phyloP scores from a whole-genome alignment of 176 grass and related monocot genomes.

The Areca catechu region DNA sequence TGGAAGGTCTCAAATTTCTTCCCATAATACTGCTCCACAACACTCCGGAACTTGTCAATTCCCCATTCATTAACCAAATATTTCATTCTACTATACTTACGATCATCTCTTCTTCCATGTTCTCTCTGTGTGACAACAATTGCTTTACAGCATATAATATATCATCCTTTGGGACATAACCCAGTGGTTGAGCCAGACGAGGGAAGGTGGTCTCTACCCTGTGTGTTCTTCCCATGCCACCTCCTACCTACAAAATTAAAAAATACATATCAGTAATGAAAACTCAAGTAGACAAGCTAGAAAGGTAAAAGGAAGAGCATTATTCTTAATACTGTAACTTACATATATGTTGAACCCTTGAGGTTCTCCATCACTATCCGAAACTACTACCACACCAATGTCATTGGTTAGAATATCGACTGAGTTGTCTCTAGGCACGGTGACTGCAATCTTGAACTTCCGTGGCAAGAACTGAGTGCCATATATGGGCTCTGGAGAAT shows the following conservation, averaged over 20 bases:
- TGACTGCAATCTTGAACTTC: slow-evolving; percentile 97
- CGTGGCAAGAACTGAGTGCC: slow-evolving; percentile 92
- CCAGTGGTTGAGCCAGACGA: slow-evolving; percentile 67
- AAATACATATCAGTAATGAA: no score
- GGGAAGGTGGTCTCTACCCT: slow-evolving; percentile 87
- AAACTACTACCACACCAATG: slow-evolving; percentile 87
- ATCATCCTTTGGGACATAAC: slow-evolving; percentile 95
- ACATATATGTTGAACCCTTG: slow-evolving; percentile 94
- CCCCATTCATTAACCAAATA: slow-evolving; percentile 88
- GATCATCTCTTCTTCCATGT: slow-evolving; percentile 93
- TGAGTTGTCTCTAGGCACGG: slow-evolving; percentile 75
- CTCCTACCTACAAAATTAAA: slow-evolving; percentile 65
- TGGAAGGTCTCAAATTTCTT: slow-evolving; percentile 78
- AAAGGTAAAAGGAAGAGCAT: background rate
- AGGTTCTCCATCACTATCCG: slow-evolving; percentile 74
- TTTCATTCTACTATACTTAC: slow-evolving; percentile 91
- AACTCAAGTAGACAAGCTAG: no score
- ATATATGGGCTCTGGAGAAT: slow-evolving; percentile 87
- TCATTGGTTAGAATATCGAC: slow-evolving; percentile 97
- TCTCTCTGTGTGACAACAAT: slow-evolving; percentile 96
- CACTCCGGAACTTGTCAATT: slow-evolving; percentile 79
- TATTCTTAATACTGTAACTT: slow-evolving; percentile 5
- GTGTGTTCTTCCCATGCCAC: slow-evolving; percentile 98
- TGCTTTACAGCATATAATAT: slow-evolving; percentile 89
- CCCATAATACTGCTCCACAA: slow-evolving; percentile 85